These are phyloP conservation scores for Tranzscheliella williamsii DNA, from an alignment of 1,284 basidiomycete genomes.

Conservation along the genomic window DNA sequence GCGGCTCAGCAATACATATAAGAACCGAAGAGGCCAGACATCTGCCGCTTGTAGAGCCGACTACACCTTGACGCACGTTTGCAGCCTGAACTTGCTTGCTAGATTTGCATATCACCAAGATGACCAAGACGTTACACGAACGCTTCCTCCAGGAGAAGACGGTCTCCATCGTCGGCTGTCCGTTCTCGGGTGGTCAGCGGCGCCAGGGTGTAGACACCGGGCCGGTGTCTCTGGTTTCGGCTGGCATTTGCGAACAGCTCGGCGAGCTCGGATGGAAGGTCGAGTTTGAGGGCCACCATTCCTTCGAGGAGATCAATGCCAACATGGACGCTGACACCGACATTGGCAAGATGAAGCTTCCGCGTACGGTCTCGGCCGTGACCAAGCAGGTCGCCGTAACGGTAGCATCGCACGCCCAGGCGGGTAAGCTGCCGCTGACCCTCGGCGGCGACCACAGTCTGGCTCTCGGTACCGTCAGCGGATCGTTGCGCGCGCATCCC, in stretches of 20 bases:
- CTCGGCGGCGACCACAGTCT: conserved; percentile 96
- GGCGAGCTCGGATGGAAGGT: conserved; percentile 81
- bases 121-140: conserved; percentile 33
- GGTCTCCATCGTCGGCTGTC: conserved; percentile 54
- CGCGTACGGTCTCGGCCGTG: conserved; percentile 66
- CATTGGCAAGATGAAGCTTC: conserved; percentile 54
- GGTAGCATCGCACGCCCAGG: conserved; percentile 74
- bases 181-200: conserved; percentile 56
- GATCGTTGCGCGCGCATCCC: conserved; percentile 64
- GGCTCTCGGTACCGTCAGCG: conserved; percentile 63
- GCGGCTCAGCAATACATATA: too few species aligned
- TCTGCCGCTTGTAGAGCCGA: neutral
- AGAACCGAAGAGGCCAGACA: neutral
- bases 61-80: too few species aligned
- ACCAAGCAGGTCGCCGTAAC: conserved; percentile 76
- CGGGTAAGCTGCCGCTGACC: conserved; percentile 82
- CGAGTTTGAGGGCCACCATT: conserved; percentile 82
- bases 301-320: conserved; percentile 75
- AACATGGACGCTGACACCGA: conserved; percentile 39
- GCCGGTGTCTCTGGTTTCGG: conserved; percentile 49
- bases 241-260: conserved; percentile 54
- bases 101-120: too few species aligned
- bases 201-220: conserved; percentile 57
- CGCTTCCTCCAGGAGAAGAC: conserved; percentile 41
- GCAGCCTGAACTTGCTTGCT: too few species aligned